Evolutionary conservation across 495 filamentous ascomycete genomes (phyloP).

Genomic region (Talaromyces stipitatus): DNA sequence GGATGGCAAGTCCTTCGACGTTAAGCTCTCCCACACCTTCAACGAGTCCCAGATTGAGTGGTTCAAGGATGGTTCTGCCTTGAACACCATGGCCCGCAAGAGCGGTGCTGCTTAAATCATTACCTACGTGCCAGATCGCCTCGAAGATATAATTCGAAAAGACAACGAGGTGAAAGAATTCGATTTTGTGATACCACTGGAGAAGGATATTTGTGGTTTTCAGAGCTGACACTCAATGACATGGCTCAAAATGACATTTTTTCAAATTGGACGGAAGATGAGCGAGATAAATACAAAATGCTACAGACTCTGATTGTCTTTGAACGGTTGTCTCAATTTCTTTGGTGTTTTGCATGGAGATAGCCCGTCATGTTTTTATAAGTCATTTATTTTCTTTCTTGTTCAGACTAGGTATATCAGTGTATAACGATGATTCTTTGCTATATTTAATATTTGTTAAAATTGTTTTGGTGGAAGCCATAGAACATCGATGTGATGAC

Average conservation of each 20-base stretch:
- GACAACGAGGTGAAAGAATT: neutral
- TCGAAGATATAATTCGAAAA: constrained; percentile 4
- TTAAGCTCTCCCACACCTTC: constrained; percentile 89
- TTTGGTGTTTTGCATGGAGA: constrained; percentile 35
- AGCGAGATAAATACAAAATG: neutral
- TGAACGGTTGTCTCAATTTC: constrained; percentile 16
- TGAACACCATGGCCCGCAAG: constrained; percentile 96
- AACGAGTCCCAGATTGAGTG: constrained; percentile 95
- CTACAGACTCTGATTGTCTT: neutral
- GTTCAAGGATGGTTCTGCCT: constrained; percentile 94
- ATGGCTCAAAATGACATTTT: neutral
- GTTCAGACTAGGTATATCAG: constrained; percentile 32
- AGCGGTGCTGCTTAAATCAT: constrained; percentile 28
- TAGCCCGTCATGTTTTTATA: constrained; percentile 32
- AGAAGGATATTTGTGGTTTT: neutral
- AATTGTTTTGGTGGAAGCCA: neutral
- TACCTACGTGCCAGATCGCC: neutral
- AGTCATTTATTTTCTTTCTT: constrained; percentile 23
- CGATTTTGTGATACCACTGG: neutral
- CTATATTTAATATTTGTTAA: neutral
- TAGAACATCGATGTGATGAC: neutral
- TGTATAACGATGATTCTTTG: constrained; percentile 7
- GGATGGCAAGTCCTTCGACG: constrained; percentile 62
- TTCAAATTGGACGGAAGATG: neutral
- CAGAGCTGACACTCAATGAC: neutral